These are phyloP conservation scores for Arthrobotrys conoides DNA, from an alignment of 2,329 filamentous ascomycete genomes.

Conservation along the genomic window DNA sequence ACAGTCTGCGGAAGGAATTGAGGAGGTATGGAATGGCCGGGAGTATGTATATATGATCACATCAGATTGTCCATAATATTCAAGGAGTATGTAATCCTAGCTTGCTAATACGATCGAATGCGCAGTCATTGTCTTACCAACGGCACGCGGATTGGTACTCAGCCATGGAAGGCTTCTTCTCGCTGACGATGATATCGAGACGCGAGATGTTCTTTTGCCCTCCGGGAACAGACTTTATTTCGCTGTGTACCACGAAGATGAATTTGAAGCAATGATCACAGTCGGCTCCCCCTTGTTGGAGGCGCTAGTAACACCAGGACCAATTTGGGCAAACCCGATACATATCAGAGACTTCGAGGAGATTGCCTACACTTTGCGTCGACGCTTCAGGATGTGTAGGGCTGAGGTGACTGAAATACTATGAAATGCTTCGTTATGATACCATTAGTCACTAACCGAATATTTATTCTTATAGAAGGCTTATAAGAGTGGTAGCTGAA, in stretches of 20 bases:
- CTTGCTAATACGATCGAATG: not conserved
- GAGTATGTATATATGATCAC: conserved; percentile 18
- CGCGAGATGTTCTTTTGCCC: too few species aligned
- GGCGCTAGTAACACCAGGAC: not conserved
- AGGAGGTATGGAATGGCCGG: conserved; percentile 23
- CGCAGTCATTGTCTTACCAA: conserved; percentile 13
- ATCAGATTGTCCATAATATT: not conserved
- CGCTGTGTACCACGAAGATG: conserved; percentile 2
- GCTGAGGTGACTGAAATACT: not conserved
- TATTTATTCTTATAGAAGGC: conserved; percentile 1
- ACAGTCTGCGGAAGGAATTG: conserved; percentile 14
- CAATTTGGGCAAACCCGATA: conserved; percentile 8
- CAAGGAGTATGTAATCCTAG: not conserved
- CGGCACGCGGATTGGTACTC: conserved; percentile 3
- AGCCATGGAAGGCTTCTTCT: conserved; percentile 6
- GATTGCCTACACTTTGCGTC: not conserved
- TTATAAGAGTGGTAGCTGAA: conserved; percentile 2
- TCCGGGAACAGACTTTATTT: too few species aligned
- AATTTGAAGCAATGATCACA: conserved; percentile 2
- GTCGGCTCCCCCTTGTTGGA: conserved; percentile 13
- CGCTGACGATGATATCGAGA: conserved; percentile 1
- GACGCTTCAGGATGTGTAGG: not conserved
- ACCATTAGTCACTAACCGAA: not conserved
- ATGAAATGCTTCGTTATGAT: not conserved
- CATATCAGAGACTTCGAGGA: not conserved